phyloP scores from a whole-genome alignment of 2,329 filamentous ascomycete genomes.

The Aspergillus sojae region DNA sequence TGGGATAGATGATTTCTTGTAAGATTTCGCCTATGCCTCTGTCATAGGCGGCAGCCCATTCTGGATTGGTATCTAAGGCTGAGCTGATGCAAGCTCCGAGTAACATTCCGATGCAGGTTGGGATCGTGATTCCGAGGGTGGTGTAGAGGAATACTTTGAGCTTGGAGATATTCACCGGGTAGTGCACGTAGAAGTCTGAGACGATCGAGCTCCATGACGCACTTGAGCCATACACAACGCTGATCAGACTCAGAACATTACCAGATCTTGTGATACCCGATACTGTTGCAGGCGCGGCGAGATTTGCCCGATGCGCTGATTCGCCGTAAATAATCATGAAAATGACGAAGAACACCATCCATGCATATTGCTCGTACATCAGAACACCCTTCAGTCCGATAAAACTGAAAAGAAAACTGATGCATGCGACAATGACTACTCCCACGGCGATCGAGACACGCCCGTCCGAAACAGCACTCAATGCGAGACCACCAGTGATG shows the following conservation, averaged over 20 bases:
- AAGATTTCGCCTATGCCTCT: constrained; percentile 51
- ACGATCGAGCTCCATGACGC: constrained; percentile 53
- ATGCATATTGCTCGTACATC: constrained; percentile 35
- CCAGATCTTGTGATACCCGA: constrained; percentile 44
- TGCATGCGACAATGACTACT: constrained; percentile 32
- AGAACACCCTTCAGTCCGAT: constrained; percentile 32
- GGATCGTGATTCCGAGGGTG: constrained; percentile 51
- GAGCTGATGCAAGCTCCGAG: constrained; percentile 49
- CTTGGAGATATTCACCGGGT: constrained; percentile 49
- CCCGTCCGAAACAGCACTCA: constrained; percentile 35
- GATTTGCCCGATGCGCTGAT: constrained; percentile 46
- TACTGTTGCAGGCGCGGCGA: constrained; percentile 37
- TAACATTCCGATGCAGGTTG: constrained; percentile 54
- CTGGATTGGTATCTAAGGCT: constrained; percentile 44
- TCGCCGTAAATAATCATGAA: constrained; percentile 56
- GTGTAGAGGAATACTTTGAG: constrained; percentile 54
- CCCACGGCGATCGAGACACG: constrained; percentile 27
- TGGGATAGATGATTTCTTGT: constrained; percentile 48
- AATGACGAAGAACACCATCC: constrained; percentile 33
- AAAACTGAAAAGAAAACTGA: constrained; percentile 30
- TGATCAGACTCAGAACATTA: constrained; percentile 47
- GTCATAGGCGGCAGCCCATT: constrained; percentile 38
- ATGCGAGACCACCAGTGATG: constrained; percentile 33
- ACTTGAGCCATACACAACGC: constrained; percentile 53
- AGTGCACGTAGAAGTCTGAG: constrained; percentile 53